These are phyloP conservation scores for Draba incana DNA, from an alignment of 345 rosid species.

Conservation along the genomic window DNA sequence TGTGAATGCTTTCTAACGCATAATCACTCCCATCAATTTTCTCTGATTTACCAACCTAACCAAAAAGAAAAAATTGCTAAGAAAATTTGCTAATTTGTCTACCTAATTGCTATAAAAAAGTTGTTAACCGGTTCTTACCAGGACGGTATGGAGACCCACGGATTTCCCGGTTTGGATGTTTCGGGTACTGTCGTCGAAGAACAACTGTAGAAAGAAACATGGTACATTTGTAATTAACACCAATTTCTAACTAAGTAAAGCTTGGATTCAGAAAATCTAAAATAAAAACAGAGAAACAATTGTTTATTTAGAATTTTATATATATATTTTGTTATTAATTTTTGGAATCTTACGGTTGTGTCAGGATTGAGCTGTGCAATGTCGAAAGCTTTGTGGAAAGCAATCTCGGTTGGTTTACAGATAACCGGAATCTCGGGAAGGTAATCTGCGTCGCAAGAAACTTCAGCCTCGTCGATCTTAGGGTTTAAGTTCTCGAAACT, in stretches of 20 bases:
- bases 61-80: background rate
- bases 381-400: slow-evolving; percentile 65
- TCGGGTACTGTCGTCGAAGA: slow-evolving; percentile 84
- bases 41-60: slow-evolving; percentile 69
- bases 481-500: slow-evolving; percentile 90
- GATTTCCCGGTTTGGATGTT: slow-evolving; percentile 72
- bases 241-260: background rate
- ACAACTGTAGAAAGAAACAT: slow-evolving; percentile 52
- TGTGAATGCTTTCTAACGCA: slow-evolving; percentile 82
- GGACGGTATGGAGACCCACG: slow-evolving; percentile 72
- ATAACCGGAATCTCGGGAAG: slow-evolving; percentile 64
- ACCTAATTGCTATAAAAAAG: background rate
- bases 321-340: background rate
- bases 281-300: background rate
- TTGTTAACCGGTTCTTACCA: slow-evolving; percentile 53
- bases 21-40: slow-evolving; percentile 73
- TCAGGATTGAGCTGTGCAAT: slow-evolving; percentile 67
- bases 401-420: slow-evolving; percentile 75
- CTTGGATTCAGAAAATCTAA: background rate
- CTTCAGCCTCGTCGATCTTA: slow-evolving; percentile 42
- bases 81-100: too few species aligned
- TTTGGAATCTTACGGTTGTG: slow-evolving; percentile 58
- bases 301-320: too few species aligned
- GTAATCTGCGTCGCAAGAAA: slow-evolving; percentile 1
- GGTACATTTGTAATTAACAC: too few species aligned